Conservation (phyloP, 192 early-diverging fungal genomes). For the Backusella sp. region DNA sequence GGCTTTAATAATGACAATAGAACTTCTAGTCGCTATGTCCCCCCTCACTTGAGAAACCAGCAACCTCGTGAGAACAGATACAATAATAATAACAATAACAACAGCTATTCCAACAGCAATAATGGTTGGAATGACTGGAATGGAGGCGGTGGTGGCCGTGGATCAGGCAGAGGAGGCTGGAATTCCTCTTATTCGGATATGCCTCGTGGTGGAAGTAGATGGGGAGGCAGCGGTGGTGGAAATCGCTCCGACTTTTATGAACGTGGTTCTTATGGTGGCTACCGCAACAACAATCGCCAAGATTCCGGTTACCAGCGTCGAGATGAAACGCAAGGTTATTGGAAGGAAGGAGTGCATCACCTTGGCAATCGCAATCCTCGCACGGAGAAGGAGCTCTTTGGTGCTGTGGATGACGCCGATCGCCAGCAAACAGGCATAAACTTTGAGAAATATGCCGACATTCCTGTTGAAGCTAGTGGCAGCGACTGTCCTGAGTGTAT, state of each 20-base stretch:
- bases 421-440: constrained; percentile 91
- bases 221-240: constrained; percentile 39
- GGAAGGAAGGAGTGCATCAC: constrained; percentile 80
- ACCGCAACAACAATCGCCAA: constrained; percentile 40
- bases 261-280: constrained; percentile 38
- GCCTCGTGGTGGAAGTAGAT: constrained; percentile 19
- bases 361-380: constrained; percentile 74
- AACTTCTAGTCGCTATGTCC: constrained; percentile 55
- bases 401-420: constrained; percentile 69
- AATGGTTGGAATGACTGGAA: constrained; percentile 42
- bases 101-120: constrained; percentile 8
- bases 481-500: constrained; percentile 66
- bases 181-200: constrained; percentile 25
- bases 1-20: constrained; percentile 64
- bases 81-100: constrained; percentile 30
- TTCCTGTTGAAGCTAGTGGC: constrained; percentile 90
- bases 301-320: constrained; percentile 38
- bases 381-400: constrained; percentile 79
- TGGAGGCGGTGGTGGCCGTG: constrained; percentile 4
- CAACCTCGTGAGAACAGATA: constrained; percentile 11
- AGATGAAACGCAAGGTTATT: constrained; percentile 53
- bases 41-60: constrained; percentile 63
- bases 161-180: constrained; percentile 9
- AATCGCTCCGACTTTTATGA: constrained; percentile 39
- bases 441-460: constrained; percentile 99